These are phyloP conservation scores for Camellia lanceoleosa DNA, from an alignment of 148 eudicot species.

Conservation along the genomic window DNA sequence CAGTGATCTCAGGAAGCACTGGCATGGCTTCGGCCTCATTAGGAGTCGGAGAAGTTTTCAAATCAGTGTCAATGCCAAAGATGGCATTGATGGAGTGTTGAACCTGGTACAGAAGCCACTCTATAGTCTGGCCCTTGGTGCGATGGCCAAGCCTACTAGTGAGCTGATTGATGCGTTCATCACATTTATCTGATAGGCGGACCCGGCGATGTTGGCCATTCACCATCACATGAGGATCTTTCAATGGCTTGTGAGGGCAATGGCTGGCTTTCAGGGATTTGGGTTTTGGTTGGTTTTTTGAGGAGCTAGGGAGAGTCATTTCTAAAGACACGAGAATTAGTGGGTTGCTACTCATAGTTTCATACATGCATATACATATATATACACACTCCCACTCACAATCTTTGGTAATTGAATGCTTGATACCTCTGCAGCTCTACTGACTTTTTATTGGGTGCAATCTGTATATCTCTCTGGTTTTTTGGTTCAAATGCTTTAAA, in stretches of 20 bases:
- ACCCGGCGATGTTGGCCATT: background rate
- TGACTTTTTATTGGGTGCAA: no score
- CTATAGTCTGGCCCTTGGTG: background rate
- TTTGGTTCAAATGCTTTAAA: no score
- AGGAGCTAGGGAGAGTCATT: no score
- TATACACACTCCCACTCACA: no score
- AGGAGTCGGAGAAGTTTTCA: background rate
- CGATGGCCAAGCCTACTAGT: background rate
- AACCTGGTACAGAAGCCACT: background rate
- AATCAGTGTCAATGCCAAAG: background rate
- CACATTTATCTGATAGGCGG: background rate
- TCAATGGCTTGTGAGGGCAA: background rate
- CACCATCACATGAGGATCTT: background rate
- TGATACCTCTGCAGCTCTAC: no score
- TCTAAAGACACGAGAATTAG: no score
- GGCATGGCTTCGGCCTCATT: background rate
- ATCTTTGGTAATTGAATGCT: no score
- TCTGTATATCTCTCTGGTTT: no score
- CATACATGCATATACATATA: no score
- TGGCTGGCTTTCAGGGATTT: background rate
- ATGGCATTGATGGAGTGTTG: background rate
- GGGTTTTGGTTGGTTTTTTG: no score
- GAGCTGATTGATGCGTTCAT: background rate
- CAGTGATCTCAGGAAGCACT: background rate
- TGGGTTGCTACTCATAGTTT: no score